Evolutionary conservation across 345 rosid genomes (phyloP), one percentile per base, ranked within the genome.

Genomic region (Arabis hirsuta): DNA sequence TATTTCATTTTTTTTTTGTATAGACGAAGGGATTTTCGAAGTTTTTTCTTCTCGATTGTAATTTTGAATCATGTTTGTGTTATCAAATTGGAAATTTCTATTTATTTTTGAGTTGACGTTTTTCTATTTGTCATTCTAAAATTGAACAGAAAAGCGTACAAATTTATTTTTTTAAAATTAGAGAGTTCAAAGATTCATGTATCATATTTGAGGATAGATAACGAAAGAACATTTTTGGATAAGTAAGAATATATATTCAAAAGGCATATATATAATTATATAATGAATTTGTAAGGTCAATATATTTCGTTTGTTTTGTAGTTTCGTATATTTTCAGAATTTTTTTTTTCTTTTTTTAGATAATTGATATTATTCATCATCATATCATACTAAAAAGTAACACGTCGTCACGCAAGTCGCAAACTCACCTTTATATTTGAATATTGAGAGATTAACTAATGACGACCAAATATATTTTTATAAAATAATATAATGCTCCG

Each of bases 1-100:
- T 3, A 0, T 43, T 16, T 12, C 0, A 14, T 12, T 22, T 12
- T 31, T 20, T 29, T 6, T 39, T 14, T 19, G 58, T 26, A 13
- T 56, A 73, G 77, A 47, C 44, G 64, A 65, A 48, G 60, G 41
- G 16, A 51, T 58, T 74, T 67, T 51, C 67, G 67, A 60, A 52
- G 7, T 38, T 69, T 62, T 47, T 74, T 67, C 13, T 55, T 67
- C 69, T 52, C 12, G 41, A 52, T 46, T 74, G 42, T 66, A 51
- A 58, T 50, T 51, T 65, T 53, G 6, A 43, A 7, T 38, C 7
- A 38, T 39, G 13, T 3, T 36, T 68, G 4, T 55, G 36, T 68
- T 34, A 53, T 60, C 2, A 53, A 68, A 54, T 45, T 55, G 34
- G 70, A 62, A 16, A 3, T 32, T 16, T 31, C 27, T 56, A 56